These are phyloP conservation scores for Colletotrichum noveboracense DNA, from an alignment of 2,329 filamentous ascomycete species.

Conservation along the genomic window DNA sequence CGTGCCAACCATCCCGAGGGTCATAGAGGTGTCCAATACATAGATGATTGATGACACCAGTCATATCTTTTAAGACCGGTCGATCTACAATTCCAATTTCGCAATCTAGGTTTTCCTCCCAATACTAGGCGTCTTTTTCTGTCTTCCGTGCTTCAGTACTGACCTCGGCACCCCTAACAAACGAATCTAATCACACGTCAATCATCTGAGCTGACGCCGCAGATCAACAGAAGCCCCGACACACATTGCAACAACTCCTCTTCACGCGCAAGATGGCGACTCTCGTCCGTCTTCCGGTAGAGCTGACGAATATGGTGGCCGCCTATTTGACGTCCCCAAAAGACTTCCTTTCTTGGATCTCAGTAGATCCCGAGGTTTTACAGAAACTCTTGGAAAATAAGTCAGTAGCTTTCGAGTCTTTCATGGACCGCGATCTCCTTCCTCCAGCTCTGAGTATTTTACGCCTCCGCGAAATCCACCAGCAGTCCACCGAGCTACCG, in stretches of 20 bases:
- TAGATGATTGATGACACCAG: neutral
- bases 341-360: neutral
- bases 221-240: neutral
- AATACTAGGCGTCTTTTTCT: neutral
- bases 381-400: neutral
- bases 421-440: neutral
- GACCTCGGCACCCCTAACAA: neutral
- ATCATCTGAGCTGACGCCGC: neutral
- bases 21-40: neutral
- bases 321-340: neutral
- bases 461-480: neutral
- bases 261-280: neutral
- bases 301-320: neutral
- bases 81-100: too few species aligned
- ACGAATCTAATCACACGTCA: neutral
- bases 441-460: neutral
- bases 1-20: neutral
- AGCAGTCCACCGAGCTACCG: neutral
- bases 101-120: too few species aligned
- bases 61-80: accelerated
- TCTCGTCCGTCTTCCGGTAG: neutral
- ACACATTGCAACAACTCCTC: neutral
- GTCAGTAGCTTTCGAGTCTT: neutral
- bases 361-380: neutral
- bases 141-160: neutral